phyloP scores from a whole-genome alignment of 306 rosid genomes.

The Rubus parviflorus region DNA sequence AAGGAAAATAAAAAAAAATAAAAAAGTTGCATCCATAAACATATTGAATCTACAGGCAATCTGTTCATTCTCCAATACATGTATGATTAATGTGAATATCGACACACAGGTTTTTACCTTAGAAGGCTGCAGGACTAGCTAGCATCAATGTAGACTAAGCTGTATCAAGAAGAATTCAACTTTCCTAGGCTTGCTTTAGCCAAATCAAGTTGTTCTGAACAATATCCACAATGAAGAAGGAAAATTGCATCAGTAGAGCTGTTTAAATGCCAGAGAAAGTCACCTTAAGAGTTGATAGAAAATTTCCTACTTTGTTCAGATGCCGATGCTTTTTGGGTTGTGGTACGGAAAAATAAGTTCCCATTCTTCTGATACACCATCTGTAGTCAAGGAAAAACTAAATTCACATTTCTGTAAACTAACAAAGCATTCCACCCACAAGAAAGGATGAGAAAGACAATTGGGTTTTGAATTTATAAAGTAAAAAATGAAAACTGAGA shows the following conservation, averaged over 20 bases:
- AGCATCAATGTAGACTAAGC: neutral
- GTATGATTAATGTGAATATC: neutral
- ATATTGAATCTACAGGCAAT: neutral
- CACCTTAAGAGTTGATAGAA: neutral
- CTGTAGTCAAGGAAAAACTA: constrained; percentile 31
- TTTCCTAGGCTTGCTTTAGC: constrained; percentile 47
- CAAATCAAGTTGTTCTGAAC: constrained; percentile 57
- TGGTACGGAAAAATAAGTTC: constrained; percentile 63
- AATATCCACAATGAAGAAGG: constrained; percentile 11
- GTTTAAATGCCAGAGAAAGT: neutral
- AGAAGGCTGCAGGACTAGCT: neutral
- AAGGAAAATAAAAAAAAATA: too few relatives aligned
- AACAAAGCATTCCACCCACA: neutral
- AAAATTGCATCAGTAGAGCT: constrained; percentile 11
- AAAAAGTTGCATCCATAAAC: neutral
- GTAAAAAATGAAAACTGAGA: neutral
- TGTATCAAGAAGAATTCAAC: constrained; percentile 45
- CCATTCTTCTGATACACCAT: constrained; percentile 67
- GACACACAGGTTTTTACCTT: neutral
- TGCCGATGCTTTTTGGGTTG: constrained; percentile 53
- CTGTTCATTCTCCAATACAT: neutral
- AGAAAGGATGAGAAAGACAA: neutral
- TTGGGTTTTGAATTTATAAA: neutral
- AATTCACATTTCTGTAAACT: neutral
- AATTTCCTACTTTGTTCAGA: constrained; percentile 60